Base-by-base conservation (phyloP, 2,329 filamentous ascomycete genomes). In the Phialophora expanda region DNA sequence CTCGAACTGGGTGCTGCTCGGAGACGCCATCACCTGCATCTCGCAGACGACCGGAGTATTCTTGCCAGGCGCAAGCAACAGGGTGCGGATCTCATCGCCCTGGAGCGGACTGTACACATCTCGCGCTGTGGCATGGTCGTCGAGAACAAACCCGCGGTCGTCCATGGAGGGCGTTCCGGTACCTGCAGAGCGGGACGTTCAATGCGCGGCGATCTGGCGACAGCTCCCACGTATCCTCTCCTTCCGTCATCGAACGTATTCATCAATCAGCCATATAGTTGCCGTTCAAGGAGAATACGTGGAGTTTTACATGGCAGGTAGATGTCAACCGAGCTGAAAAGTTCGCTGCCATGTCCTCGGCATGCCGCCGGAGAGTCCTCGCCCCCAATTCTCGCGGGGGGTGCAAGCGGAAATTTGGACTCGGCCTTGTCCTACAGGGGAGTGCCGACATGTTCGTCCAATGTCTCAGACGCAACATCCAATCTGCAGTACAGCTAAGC, bases 91-190 rank as follows among this genome's bases (percentile, higher is more conserved):
- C 56, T 68, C 66, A 9, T 53, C 50, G 30, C 17, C 38, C 6
- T 61, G 46, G 20, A 68, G 59, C 7, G 24, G 46, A 53, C 59
- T 68, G 60, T 68, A 68, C 26, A 68, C 64, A 41, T 68, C 63
- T 54, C 51, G 46, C 17, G 61, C 53, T 14, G 54, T 48, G 24
- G 66, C 66, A 55, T 65, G 46, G 34, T 32, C 28, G 46, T 67
- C 66, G 17, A 67, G 62, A 28, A 65, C 54, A 48, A 62, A 67
- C 9, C 66, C 66, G 12, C 66, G 62, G 50, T 67, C 66, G 32
- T 67, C 62, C 66, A 65, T 65, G 17, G 20, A 59, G 17, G 46
- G n/a, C 7, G n/a, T 7, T 22, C n/a, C 11, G 8, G n/a, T 17
- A 17, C 11, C 17, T 7, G 12, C 26, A 8, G 48, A 24, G 22